A percentile compares a stretch with the other conserved stretches of the same genome.
Conservation (phyloP, 2,329 filamentous ascomycete species). For the Claviceps pusilla region DNA sequence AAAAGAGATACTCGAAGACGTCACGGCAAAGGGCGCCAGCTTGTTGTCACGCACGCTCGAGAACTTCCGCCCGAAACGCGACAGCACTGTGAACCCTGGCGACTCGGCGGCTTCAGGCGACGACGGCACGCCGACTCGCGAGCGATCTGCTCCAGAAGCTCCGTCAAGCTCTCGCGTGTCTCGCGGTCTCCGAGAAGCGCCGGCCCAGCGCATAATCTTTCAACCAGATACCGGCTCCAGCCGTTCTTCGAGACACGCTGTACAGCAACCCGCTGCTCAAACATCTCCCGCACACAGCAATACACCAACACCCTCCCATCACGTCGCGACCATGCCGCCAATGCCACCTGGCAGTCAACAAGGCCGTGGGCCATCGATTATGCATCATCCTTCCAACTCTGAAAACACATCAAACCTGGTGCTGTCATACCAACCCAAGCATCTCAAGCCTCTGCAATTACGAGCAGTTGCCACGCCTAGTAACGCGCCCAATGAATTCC, state of each 20-base stretch:
- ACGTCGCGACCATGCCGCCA: conserved; percentile 15
- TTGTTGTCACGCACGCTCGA: conserved; percentile 67
- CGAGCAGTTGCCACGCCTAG: conserved; percentile 61
- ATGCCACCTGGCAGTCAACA: conserved; percentile 16
- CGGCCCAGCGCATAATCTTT: conserved; percentile 69
- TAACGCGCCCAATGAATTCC: conserved; percentile 55
- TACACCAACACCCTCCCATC: conserved; percentile 19
- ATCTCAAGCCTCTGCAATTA: conserved; percentile 46
- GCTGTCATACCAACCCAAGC: conserved; percentile 54
- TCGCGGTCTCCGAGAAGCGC: conserved; percentile 62
- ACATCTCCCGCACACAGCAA: conserved; percentile 15
- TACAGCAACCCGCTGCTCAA: conserved; percentile 26
- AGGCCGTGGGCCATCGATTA: conserved; percentile 27
- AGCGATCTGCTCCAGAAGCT: conserved; percentile 34
- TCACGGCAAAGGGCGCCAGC: conserved; percentile 69
- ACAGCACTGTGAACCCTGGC: conserved; percentile 34
- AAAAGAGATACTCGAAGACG: conserved; percentile 75
- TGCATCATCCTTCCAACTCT: conserved; percentile 37
- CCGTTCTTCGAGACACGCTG: conserved; percentile 46
- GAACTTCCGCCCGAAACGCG: conserved; percentile 46
- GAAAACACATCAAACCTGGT: conserved; percentile 46
- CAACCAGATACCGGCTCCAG: conserved; percentile 60
- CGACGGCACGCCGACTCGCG: conserved; percentile 42
- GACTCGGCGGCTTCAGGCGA: conserved; percentile 46
- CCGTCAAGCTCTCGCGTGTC: conserved; percentile 43